Evolutionary conservation across 768 basidiomycete species (phyloP).

Genomic region (Austroboletus festivus): DNA sequence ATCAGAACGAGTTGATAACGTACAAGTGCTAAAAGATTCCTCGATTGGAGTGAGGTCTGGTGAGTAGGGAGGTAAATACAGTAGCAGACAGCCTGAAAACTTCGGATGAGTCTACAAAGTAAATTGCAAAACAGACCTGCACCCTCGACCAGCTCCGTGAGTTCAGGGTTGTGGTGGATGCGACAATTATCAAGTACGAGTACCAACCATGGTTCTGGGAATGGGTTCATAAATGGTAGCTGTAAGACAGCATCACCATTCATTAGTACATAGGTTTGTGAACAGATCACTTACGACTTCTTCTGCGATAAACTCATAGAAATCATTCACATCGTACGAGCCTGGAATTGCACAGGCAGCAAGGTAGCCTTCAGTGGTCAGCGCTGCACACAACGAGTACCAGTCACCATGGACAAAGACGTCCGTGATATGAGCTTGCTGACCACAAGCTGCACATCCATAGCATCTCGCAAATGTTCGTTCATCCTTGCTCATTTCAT

Average conservation of each 20-base stretch:
- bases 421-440: no score
- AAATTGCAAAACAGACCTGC: no score
- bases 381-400: constrained; percentile 35
- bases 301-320: constrained; percentile 33
- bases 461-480: no score
- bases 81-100: no score
- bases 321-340: constrained; percentile 32
- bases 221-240: constrained; percentile 30
- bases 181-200: constrained; percentile 30
- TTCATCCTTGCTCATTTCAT: constrained; percentile 23
- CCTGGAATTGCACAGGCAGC: constrained; percentile 24
- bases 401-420: constrained; percentile 27
- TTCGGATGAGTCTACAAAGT: no score
- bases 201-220: constrained; percentile 23
- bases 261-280: neutral
- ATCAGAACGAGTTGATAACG: no score
- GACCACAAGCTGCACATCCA: no score
- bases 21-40: no score
- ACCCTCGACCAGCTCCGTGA: constrained; percentile 5
- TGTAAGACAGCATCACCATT: neutral
- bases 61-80: no score
- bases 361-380: constrained; percentile 19
- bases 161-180: constrained; percentile 26
- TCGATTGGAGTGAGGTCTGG: no score
- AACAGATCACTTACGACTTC: constrained; percentile 3